Evolutionary conservation across 306 rosid genomes (phyloP).

Genomic region (Prunus campanulata): DNA sequence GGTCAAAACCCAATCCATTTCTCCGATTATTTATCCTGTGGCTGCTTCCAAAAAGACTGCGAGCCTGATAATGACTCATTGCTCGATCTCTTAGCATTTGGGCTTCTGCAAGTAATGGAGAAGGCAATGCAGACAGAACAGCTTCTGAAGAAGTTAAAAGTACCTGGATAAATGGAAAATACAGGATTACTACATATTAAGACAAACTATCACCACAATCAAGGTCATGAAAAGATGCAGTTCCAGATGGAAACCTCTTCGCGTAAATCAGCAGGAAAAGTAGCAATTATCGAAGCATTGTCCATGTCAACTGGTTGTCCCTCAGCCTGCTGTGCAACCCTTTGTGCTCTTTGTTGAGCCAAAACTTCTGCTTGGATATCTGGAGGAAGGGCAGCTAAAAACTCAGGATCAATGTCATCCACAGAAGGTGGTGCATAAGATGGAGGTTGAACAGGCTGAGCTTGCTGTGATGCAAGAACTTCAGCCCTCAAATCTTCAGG

Average conservation of each 20-base stretch:
- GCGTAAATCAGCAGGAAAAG: slow-evolving; percentile 98
- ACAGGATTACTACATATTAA: slow-evolving; percentile 16
- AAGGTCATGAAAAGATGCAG: slow-evolving; percentile 14
- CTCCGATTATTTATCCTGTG: slow-evolving; percentile 82
- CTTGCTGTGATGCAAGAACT: slow-evolving; percentile 98
- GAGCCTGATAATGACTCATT: slow-evolving; percentile 98
- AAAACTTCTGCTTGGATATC: slow-evolving; percentile 96
- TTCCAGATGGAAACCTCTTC: slow-evolving; percentile 73
- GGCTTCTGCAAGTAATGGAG: slow-evolving; percentile 94
- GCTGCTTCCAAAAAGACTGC: slow-evolving; percentile 74
- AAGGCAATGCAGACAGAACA: slow-evolving; percentile 90
- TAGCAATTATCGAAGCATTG: slow-evolving; percentile 95
- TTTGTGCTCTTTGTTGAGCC: slow-evolving; percentile 96
- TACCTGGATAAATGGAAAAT: slow-evolving; percentile 52
- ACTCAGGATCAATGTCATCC: slow-evolving; percentile 96
- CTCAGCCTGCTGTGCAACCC: slow-evolving; percentile 90
- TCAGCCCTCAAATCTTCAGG: slow-evolving; percentile 96
- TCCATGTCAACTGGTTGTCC: slow-evolving; percentile 99
- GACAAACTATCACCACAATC: slow-evolving; percentile 16
- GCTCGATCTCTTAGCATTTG: slow-evolving; percentile 95
- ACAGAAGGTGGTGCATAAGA: slow-evolving; percentile 81
- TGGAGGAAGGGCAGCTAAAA: slow-evolving; percentile 99
- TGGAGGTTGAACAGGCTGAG: slow-evolving; percentile 89
- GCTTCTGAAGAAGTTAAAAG: slow-evolving; percentile 97
- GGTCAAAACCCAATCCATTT: slow-evolving; percentile 88